These are phyloP conservation scores for Hypoxylon sp. DNA, from an alignment of 2,329 filamentous ascomycete species.

Conservation along the genomic window DNA sequence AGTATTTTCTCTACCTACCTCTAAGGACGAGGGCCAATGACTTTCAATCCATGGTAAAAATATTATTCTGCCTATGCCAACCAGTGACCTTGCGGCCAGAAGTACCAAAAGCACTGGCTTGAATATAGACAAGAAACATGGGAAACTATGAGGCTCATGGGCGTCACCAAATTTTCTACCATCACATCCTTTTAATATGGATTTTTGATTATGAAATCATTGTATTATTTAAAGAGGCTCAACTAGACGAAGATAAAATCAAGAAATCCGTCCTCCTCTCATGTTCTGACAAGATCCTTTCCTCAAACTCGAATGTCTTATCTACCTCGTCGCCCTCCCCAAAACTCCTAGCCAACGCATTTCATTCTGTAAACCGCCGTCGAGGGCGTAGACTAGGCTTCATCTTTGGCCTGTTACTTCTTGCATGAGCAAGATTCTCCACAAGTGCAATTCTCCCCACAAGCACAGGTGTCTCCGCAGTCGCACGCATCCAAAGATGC, in stretches of 20 bases:
- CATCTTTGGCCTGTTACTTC: not conserved
- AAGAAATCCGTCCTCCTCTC: not conserved
- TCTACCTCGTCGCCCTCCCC: not conserved
- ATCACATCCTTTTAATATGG: no score
- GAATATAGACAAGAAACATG: no score
- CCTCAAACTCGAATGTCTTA: not conserved
- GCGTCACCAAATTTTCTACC: no score
- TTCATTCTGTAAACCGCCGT: not conserved
- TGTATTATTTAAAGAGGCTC: not conserved
- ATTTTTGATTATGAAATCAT: not conserved
- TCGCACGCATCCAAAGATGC: not conserved
- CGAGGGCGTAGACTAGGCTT: not conserved
- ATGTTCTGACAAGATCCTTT: not conserved
- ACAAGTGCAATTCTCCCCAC: not conserved
- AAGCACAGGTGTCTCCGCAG: not conserved
- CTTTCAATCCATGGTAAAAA: no score
- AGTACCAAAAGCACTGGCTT: no score
- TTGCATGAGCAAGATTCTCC: not conserved
- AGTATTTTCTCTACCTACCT: not conserved
- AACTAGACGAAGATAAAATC: not conserved
- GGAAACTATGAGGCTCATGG: no score
- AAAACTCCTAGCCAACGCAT: not conserved
- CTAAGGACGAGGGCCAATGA: not conserved
- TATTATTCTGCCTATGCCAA: no score
- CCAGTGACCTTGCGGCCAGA: no score